These are phyloP conservation scores for Camellia japonica DNA, from an alignment of 148 eudicot species.

Conservation along the genomic window DNA sequence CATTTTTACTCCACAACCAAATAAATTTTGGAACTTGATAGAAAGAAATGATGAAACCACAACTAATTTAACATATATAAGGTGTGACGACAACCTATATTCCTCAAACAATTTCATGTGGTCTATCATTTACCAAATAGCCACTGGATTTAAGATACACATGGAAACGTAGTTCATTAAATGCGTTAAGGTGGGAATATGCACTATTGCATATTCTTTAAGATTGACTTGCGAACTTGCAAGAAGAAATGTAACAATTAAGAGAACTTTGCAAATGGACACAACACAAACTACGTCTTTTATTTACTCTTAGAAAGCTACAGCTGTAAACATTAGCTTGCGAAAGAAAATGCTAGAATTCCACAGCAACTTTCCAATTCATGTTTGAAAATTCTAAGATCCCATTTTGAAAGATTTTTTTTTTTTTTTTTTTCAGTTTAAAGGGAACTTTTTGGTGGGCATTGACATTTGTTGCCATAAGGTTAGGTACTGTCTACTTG, in stretches of 20 bases:
- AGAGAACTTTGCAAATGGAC: neutral
- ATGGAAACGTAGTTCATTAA: neutral
- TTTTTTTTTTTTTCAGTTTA: neutral
- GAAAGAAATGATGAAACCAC: neutral
- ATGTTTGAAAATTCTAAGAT: neutral
- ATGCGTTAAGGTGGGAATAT: neutral
- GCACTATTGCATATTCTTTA: neutral
- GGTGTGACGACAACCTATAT: neutral
- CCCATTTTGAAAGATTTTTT: no score
- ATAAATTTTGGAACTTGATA: neutral
- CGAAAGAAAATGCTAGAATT: neutral
- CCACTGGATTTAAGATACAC: neutral
- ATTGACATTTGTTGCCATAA: neutral
- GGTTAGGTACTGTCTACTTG: neutral
- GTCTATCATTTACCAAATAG: neutral
- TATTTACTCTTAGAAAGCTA: neutral
- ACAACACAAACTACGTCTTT: neutral
- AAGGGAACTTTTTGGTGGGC: no score
- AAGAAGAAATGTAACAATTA: neutral
- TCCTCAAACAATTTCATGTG: constrained; percentile 1
- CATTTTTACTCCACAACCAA: neutral
- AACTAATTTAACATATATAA: neutral
- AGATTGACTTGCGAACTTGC: neutral
- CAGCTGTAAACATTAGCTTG: neutral
- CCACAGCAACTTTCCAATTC: neutral